These are phyloP conservation scores for Coprinopsis cinerea DNA, from an alignment of 768 basidiomycete genomes.

Conservation along the genomic window DNA sequence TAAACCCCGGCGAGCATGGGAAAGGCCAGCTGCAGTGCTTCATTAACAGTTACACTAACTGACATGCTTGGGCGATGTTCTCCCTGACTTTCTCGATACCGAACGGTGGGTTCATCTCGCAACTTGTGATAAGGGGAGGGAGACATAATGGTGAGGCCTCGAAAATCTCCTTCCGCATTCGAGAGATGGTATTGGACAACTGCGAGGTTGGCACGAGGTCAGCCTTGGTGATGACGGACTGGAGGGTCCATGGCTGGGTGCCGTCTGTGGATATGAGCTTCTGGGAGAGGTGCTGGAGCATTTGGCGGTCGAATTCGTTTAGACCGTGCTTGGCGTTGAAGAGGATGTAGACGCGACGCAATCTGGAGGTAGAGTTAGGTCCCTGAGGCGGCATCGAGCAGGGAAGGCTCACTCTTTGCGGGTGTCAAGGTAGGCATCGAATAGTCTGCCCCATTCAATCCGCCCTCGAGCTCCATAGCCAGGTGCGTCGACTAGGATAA, in stretches of 20 bases:
- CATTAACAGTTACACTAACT: too few relatives aligned
- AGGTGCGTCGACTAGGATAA: constrained; percentile 73
- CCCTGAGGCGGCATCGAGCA: too few relatives aligned
- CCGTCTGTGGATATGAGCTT: constrained; percentile 34
- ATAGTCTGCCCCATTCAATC: constrained; percentile 68
- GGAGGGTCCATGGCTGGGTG: constrained; percentile 49
- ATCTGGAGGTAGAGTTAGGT: constrained; percentile 30
- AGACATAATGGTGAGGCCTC: constrained; percentile 55
- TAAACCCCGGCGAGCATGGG: too few relatives aligned
- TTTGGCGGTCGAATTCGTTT: constrained; percentile 47
- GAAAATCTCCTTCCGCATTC: constrained; percentile 47
- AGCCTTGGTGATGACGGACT: constrained; percentile 68
- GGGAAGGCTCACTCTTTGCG: too few relatives aligned
- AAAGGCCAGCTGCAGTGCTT: too few relatives aligned
- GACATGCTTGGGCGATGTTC: too few relatives aligned
- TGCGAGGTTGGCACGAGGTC: constrained; percentile 41
- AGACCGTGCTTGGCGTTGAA: constrained; percentile 65
- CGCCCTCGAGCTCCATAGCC: constrained; percentile 75
- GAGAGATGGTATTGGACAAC: constrained; percentile 29
- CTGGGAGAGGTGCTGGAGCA: constrained; percentile 51
- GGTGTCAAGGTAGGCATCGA: constrained; percentile 55
- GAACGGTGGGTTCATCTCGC: too few relatives aligned
- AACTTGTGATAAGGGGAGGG: constrained; percentile 56
- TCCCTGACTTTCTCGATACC: too few relatives aligned
- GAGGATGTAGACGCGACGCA: constrained; percentile 65